phyloP scores from a whole-genome alignment of 345 rosid species.

The Lumnitzera racemosa region DNA sequence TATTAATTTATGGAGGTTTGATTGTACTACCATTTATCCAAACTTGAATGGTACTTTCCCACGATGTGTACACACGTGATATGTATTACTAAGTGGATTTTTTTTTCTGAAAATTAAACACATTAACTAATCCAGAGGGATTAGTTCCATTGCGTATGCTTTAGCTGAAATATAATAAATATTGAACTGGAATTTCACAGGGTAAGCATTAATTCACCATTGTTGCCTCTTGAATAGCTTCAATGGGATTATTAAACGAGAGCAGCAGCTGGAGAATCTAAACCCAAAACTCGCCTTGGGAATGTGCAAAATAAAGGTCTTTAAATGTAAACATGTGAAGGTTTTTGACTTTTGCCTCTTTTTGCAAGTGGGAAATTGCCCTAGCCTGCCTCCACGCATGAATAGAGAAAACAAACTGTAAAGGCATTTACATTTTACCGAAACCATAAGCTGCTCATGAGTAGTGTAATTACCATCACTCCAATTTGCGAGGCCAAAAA shows the following conservation, averaged over 20 bases:
- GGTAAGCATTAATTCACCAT: too few relatives aligned
- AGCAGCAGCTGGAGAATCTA: neutral
- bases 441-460: conserved; percentile 3
- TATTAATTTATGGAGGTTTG: too few relatives aligned
- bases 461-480: neutral
- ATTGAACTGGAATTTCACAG: too few relatives aligned
- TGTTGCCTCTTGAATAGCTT: neutral
- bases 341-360: conserved; percentile 10
- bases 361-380: neutral
- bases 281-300: conserved; percentile 12
- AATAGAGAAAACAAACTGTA: neutral
- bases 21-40: too few relatives aligned
- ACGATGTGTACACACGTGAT: too few relatives aligned
- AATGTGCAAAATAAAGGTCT: conserved; percentile 6
- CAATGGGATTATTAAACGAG: neutral
- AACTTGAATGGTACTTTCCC: too few relatives aligned
- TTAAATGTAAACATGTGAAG: conserved; percentile 13
- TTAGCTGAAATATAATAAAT: too few relatives aligned
- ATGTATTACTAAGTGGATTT: too few relatives aligned
- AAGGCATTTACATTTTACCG: conserved; percentile 3
- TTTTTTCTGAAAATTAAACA: too few relatives aligned
- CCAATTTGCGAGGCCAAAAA: conserved; percentile 5
- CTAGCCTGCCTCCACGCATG: conserved; percentile 2
- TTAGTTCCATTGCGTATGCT: too few relatives aligned
- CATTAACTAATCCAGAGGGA: too few relatives aligned